Evolutionary conservation across 805 yeast species (phyloP).

Genomic region (Diddensiella santjacobensis): DNA sequence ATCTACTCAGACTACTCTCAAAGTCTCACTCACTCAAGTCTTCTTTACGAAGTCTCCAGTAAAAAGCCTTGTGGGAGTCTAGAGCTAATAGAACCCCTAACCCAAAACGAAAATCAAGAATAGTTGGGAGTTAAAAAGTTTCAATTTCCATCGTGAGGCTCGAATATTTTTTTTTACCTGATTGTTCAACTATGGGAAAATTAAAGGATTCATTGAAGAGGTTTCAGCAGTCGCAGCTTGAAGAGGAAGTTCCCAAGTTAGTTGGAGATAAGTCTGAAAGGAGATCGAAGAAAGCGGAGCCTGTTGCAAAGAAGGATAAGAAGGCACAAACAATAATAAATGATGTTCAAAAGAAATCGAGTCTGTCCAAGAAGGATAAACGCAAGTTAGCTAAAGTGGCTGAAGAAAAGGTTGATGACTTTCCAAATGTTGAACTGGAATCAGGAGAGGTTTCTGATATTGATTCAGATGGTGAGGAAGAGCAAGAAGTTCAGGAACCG

Average conservation of each 20-base stretch:
- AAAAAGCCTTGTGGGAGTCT: too few relatives aligned
- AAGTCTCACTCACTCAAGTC: too few relatives aligned
- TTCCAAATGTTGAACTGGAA: not conserved
- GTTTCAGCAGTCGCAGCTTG: not conserved
- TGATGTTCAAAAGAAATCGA: not conserved
- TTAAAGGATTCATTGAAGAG: not conserved
- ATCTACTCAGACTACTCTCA: too few relatives aligned
- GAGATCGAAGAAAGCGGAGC: not conserved
- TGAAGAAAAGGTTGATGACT: not conserved
- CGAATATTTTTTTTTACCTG: not conserved
- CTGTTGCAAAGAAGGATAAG: not conserved
- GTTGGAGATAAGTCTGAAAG: not conserved
- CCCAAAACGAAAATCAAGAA: too few relatives aligned
- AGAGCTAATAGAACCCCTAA: too few relatives aligned
- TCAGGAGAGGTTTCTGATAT: not conserved
- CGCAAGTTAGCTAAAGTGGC: not conserved
- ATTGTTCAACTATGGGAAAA: not conserved
- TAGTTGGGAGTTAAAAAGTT: too few relatives aligned
- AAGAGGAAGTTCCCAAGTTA: not conserved
- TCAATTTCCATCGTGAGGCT: not conserved
- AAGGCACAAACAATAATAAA: not conserved
- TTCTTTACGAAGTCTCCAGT: too few relatives aligned
- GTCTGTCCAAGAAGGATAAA: not conserved
- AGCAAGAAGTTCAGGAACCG: constrained; percentile 34
- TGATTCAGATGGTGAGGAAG: not conserved